These are phyloP conservation scores for Saturnispora dispora DNA, from an alignment of 805 yeast species.

Conservation along the genomic window DNA sequence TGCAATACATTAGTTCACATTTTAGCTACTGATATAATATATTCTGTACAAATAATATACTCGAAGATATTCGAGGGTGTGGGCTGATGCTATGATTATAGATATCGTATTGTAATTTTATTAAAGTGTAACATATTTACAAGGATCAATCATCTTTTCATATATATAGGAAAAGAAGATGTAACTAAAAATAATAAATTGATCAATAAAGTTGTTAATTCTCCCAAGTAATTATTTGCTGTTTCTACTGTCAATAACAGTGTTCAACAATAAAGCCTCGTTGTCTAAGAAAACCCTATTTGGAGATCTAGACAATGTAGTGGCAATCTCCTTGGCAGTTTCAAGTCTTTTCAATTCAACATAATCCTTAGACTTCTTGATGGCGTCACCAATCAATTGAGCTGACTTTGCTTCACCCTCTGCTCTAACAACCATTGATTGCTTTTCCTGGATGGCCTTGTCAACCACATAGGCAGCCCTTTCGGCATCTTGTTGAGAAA, in stretches of 20 bases:
- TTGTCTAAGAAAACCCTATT: slow-evolving; percentile 87
- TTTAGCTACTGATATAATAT: not conserved
- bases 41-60: not conserved
- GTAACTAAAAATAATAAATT: not conserved
- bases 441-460: slow-evolving; percentile 95
- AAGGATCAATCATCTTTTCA: not conserved
- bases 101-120: not conserved
- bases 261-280: slow-evolving; percentile 84
- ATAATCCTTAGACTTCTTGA: slow-evolving; percentile 90
- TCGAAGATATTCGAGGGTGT: not conserved
- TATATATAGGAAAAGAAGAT: not conserved
- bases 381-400: slow-evolving; percentile 97
- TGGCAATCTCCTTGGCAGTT: slow-evolving; percentile 93
- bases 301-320: slow-evolving; percentile 75
- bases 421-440: slow-evolving; percentile 92
- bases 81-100: not conserved
- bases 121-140: not conserved
- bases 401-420: slow-evolving; percentile 99
- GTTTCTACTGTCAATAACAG: slow-evolving; percentile 69
- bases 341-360: slow-evolving; percentile 95
- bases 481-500: slow-evolving; percentile 99
- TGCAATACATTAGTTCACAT: not conserved
- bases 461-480: slow-evolving; percentile 96
- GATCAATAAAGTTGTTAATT: not conserved
- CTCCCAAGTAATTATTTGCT: slow-evolving; percentile 14